phyloP scores from a whole-genome alignment of 2,329 filamentous ascomycete genomes.

The Zymoseptoria pseudotritici region DNA sequence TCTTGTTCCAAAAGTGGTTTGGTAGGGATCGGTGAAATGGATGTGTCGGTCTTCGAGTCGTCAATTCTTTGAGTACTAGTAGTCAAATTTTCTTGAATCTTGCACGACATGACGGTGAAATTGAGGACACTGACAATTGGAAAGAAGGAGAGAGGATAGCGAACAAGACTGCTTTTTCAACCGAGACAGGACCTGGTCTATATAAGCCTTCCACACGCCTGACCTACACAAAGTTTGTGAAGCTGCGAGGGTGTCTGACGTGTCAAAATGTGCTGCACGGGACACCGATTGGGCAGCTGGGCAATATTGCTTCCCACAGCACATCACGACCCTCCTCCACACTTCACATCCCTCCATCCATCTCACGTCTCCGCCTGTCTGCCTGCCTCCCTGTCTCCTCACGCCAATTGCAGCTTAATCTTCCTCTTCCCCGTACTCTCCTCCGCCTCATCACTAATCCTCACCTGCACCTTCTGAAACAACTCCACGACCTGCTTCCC shows the following conservation, averaged over 20 bases:
- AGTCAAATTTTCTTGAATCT: not conserved
- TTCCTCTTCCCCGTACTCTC: slow-evolving; percentile 93
- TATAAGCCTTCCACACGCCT: not conserved
- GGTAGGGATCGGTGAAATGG: not conserved
- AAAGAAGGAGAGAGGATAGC: not conserved
- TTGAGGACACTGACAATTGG: not conserved
- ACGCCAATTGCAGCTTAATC: slow-evolving; percentile 59
- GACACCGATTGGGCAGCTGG: not conserved
- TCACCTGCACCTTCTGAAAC: slow-evolving; percentile 85
- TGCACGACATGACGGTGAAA: not conserved
- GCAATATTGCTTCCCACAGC: not conserved
- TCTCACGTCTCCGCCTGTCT: not conserved
- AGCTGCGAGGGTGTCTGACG: not conserved
- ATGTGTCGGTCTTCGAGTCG: not conserved
- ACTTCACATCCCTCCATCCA: not conserved
- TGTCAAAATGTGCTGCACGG: not conserved
- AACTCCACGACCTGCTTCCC: slow-evolving; percentile 54
- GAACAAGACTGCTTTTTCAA: not conserved
- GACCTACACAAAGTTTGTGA: not conserved
- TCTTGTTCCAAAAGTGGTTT: too few species aligned
- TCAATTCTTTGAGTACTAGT: not conserved
- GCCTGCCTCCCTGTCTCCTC: not conserved
- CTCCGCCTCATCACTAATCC: slow-evolving; percentile 87
- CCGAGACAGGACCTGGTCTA: not conserved
- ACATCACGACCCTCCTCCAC: not conserved